Base-by-base conservation (phyloP, 2,329 filamentous ascomycete species). In the Alternaria ventricosa region DNA sequence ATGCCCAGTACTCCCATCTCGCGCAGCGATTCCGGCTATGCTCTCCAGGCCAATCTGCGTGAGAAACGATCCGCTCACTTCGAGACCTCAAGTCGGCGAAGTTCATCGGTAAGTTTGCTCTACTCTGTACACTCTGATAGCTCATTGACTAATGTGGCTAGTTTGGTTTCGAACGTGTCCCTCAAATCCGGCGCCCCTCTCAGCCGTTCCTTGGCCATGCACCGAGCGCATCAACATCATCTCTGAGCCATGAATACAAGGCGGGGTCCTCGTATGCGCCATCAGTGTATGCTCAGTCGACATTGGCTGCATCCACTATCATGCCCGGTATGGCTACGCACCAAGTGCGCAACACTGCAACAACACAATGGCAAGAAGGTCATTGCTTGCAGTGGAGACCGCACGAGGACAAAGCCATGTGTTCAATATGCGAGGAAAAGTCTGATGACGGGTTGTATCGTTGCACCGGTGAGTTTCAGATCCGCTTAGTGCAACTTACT, bases 51-150 rank as follows among this genome's bases (percentile, higher is more conserved):
- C 18, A 97, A 93, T 5, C 84, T 99, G 61, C 89, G 94, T 30
- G 96, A 98, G 81, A 99, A 98, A 83, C 89, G 95, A 55, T 98
- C 96, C 4, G 94, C 92, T 2, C 93, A 97, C 78, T 97, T 98
- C 71, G 92, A 96, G 73, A 88, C 91, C 60, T 81, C 84, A 68
- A 91, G 91, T n/a, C 88, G 94, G 63, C 89, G 95, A 69, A 97
- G 94, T 82, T 97, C 94, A n/a, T 97, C 94, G 67, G 82, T 84
- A 78, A 72, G 75, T 71, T 71, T 70, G 55, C 61, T 51, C 22
- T 54, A 49, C 60, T 15, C 63, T 45, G 23, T 69, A 54, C 55
- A 20, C 57, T 36, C 7, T 30, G 55, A 20, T 64, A 41, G 56
- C 55, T 53, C 53, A 71, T 74, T 78, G 74, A 81, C 66, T 65